Percentiles rank a stretch among this genome's conserved stretches.
phyloP scores from a whole-genome alignment of 768 basidiomycete species.

The Agaricus blazei region DNA sequence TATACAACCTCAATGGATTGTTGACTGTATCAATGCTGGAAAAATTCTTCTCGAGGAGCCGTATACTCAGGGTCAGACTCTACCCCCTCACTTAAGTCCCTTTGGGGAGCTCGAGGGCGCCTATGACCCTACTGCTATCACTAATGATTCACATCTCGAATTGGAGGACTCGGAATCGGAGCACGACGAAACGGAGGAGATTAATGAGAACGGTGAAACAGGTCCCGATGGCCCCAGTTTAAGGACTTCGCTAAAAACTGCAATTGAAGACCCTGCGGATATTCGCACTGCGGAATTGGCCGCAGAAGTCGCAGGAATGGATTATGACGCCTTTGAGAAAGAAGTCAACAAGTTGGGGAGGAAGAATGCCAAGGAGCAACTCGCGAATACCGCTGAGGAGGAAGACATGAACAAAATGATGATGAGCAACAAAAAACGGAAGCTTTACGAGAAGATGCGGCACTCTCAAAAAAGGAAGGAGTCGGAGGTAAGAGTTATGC shows the following conservation, averaged over 20 bases:
- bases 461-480: conserved; percentile 73
- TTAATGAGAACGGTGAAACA: conserved; percentile 12
- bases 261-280: conserved; percentile 49
- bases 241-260: conserved; percentile 9
- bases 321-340: conserved; percentile 74
- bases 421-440: conserved; percentile 93
- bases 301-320: conserved; percentile 84
- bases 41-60: conserved; percentile 80
- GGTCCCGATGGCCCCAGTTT: conserved; percentile 6
- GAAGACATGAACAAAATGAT: conserved; percentile 96
- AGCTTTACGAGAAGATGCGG: conserved; percentile 92
- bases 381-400: conserved; percentile 43
- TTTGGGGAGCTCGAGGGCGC: conserved; percentile 82
- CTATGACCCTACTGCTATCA: conserved; percentile 56
- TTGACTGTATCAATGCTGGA: conserved; percentile 89
- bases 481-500: conserved; percentile 59
- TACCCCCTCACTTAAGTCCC: conserved; percentile 95
- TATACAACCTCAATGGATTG: conserved; percentile 97
- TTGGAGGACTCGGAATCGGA: conserved; percentile 29
- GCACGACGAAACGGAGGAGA: conserved; percentile 20
- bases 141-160: conserved; percentile 28
- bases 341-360: conserved; percentile 60
- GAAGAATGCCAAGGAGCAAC: conserved; percentile 23
- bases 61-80: conserved; percentile 78
- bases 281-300: conserved; percentile 86